These are phyloP conservation scores for Colletotrichum orbiculare DNA, from an alignment of 2,329 filamentous ascomycete genomes.

Conservation along the genomic window DNA sequence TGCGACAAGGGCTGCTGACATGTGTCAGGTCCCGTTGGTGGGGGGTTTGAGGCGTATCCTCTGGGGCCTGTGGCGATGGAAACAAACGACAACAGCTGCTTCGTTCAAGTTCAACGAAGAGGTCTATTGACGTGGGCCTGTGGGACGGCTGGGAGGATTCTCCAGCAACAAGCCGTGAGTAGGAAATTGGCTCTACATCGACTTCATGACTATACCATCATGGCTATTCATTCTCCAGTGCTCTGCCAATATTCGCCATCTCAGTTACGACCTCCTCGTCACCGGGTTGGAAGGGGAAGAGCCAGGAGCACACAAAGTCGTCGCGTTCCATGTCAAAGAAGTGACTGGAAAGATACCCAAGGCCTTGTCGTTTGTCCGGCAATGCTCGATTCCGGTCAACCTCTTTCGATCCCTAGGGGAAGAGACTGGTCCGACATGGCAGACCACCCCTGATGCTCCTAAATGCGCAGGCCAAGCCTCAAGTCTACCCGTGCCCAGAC, in stretches of 20 bases:
- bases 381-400: conserved; percentile 19
- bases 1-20: conserved; percentile 10
- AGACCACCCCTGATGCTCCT: conserved; percentile 15
- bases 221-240: too few relatives aligned
- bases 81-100: conserved; percentile 24
- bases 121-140: neutral
- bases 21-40: conserved; percentile 28
- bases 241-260: too few relatives aligned
- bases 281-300: neutral
- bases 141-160: too few relatives aligned
- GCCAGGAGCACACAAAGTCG: neutral
- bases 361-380: conserved; percentile 7
- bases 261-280: neutral
- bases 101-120: neutral
- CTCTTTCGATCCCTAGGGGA: conserved; percentile 19
- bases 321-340: conserved; percentile 24
- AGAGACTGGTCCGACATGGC: neutral
- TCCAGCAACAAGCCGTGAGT: too few relatives aligned
- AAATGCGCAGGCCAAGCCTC: conserved; percentile 16
- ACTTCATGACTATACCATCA: too few relatives aligned
- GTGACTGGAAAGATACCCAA: neutral
- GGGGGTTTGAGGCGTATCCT: neutral
- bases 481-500: neutral
- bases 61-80: neutral
- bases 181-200: too few relatives aligned